Conservation (phyloP, 1,139 yeast genomes). For the Saccharomyces hybrid region DNA sequence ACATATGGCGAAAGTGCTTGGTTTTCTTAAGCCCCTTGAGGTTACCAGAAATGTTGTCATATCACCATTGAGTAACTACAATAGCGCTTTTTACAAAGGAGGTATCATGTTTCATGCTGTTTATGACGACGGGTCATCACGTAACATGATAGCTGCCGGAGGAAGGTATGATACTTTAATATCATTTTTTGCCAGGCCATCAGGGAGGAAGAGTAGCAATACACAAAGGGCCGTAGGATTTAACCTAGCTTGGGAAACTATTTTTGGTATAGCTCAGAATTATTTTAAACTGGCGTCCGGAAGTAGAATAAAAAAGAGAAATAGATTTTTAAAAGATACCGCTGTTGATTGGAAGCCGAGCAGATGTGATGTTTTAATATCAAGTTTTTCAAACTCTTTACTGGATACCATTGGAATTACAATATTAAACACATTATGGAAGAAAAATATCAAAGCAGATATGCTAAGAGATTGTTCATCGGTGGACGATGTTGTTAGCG, state of each 20-base stretch:
- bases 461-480: constrained; percentile 43
- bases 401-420: constrained; percentile 56
- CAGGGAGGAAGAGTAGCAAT: constrained; percentile 34
- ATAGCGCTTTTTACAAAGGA: constrained; percentile 64
- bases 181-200: constrained; percentile 50
- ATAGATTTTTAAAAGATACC: constrained; percentile 33
- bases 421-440: constrained; percentile 62
- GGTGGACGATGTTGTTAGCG: constrained; percentile 60
- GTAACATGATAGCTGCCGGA: constrained; percentile 68
- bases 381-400: constrained; percentile 48
- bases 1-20: constrained; percentile 51
- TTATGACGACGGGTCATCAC: constrained; percentile 42
- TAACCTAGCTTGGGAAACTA: constrained; percentile 59
- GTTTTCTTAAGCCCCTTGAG: constrained; percentile 50
- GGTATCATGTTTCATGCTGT: constrained; percentile 88
- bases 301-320: constrained; percentile 33
- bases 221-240: constrained; percentile 75
- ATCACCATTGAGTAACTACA: constrained; percentile 76
- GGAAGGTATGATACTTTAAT: constrained; percentile 81
- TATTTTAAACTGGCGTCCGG: constrained; percentile 35
- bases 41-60: constrained; percentile 44
- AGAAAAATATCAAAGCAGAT: constrained; percentile 63
- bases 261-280: constrained; percentile 43
- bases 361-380: constrained; percentile 75
- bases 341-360: constrained; percentile 40